Conservation (phyloP, 2,329 filamentous ascomycete genomes). For the Xylaria multiplex region DNA sequence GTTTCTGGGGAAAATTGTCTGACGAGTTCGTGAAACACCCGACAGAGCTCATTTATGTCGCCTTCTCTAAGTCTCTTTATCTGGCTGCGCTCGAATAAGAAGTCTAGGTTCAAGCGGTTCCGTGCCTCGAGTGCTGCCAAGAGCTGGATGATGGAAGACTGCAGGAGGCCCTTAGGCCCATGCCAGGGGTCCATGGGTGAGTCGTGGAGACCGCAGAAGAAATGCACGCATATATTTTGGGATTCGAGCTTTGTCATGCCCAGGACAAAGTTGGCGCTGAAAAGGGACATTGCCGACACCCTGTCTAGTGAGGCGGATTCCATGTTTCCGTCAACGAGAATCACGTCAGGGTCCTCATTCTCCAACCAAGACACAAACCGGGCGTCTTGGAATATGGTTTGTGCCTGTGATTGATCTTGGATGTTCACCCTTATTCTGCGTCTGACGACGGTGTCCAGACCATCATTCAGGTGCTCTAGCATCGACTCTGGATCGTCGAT, state of each 20-base stretch:
- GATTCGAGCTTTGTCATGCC: conserved; percentile 11
- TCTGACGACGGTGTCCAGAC: conserved; percentile 10
- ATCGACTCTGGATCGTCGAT: conserved; percentile 5
- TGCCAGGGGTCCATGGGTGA: background rate
- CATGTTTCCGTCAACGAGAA: conserved; percentile 15
- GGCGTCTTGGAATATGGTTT: conserved; percentile 10
- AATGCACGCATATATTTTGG: conserved; percentile 4
- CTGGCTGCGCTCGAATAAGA: conserved; percentile 3
- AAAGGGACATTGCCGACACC: conserved; percentile 14
- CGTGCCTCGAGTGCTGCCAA: conserved; percentile 1
- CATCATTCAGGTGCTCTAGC: conserved; percentile 12
- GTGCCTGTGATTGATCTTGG: conserved; percentile 2
- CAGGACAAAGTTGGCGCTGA: conserved; percentile 10
- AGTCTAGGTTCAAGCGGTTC: conserved; percentile 5
- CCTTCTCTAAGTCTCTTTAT: background rate
- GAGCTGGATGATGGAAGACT: conserved; percentile 10
- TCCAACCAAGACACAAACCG: conserved; percentile 12
- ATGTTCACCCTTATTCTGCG: background rate
- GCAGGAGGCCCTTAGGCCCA: conserved; percentile 5
- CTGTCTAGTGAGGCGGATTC: conserved; percentile 2
- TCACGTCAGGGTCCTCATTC: background rate
- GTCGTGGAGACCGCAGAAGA: conserved; percentile 10
- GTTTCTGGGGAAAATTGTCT: conserved; percentile 2
- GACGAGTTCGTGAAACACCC: conserved; percentile 2
- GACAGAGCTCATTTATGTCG: conserved; percentile 8